A percentile compares a stretch with the other conserved stretches of the same genome.
phyloP scores from a whole-genome alignment of 768 basidiomycete species.

The Trametes cinnabarina region DNA sequence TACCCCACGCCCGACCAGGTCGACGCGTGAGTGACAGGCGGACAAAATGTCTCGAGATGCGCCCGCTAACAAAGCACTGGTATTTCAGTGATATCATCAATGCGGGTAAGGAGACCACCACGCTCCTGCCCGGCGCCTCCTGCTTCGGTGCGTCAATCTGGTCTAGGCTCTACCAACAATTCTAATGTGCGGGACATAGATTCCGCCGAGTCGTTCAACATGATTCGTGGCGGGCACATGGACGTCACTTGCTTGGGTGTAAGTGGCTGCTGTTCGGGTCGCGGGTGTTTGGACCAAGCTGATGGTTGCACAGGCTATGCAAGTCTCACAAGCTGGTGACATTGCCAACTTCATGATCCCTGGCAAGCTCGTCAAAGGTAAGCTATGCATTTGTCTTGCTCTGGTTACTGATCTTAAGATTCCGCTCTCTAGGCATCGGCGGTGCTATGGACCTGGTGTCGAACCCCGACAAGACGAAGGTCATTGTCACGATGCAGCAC shows the following conservation, averaged over 20 bases:
- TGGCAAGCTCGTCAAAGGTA: constrained; percentile 83
- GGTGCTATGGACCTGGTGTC: constrained; percentile 96
- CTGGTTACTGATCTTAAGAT: not conserved
- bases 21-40: constrained; percentile 57
- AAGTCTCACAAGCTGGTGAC: constrained; percentile 88
- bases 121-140: constrained; percentile 85
- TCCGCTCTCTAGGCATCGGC: constrained; percentile 84
- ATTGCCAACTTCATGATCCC: constrained; percentile 98
- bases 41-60: not conserved
- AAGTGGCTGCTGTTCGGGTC: constrained; percentile 29
- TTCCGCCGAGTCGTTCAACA: constrained; percentile 89
- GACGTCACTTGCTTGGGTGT: constrained; percentile 89
- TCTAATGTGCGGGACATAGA: constrained; percentile 41
- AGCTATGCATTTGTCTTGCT: not conserved
- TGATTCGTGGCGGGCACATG: constrained; percentile 96
- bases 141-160: constrained; percentile 61
- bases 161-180: not conserved
- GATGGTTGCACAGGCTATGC: constrained; percentile 66
- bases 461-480: constrained; percentile 91
- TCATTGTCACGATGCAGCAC: constrained; percentile 87
- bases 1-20: constrained; percentile 77
- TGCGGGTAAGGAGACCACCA: constrained; percentile 91
- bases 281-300: not conserved
- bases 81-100: constrained; percentile 76
- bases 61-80: not conserved